Percentiles rank a stretch among this genome's conserved stretches.
Conservation (phyloP, 768 basidiomycete species). For the Trametes cingulata region DNA sequence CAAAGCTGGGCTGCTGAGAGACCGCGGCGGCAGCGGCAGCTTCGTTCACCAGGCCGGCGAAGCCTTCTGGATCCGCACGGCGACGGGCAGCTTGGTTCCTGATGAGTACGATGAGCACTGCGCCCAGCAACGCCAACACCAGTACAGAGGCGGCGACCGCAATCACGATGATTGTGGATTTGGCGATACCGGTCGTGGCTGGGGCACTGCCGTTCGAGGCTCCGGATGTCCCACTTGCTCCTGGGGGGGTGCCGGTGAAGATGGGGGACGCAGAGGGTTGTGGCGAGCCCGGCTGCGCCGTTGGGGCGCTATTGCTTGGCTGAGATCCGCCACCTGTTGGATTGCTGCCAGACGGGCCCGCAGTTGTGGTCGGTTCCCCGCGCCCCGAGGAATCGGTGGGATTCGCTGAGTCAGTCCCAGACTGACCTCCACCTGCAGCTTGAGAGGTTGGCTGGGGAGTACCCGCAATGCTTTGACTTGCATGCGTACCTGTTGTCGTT, state of each 20-base stretch:
- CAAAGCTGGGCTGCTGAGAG: not conserved
- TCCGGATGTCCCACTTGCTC: not conserved
- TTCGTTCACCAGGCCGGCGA: not conserved
- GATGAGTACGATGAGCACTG: constrained; percentile 20
- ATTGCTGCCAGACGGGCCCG: not conserved
- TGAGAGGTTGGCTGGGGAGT: not conserved
- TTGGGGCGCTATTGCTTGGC: not conserved
- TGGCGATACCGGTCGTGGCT: constrained; percentile 12
- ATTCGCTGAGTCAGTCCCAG: not conserved
- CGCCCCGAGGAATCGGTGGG: not conserved
- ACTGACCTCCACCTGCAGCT: not conserved
- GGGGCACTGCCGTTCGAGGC: not conserved
- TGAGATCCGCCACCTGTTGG: not conserved
- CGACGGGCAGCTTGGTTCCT: constrained; percentile 14
- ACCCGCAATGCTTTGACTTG: not conserved
- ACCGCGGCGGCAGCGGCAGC: constrained; percentile 6
- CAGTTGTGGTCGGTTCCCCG: not conserved
- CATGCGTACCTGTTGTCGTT: not conserved
- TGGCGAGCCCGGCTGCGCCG: not conserved
- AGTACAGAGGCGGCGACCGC: constrained; percentile 18
- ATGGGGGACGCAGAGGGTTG: constrained; percentile 6
- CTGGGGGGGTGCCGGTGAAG: not conserved
- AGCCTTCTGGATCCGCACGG: constrained; percentile 9
- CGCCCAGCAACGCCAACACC: constrained; percentile 18
- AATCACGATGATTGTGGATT: constrained; percentile 18